A percentile compares a stretch with the other conserved stretches of the same genome.
phyloP scores from a whole-genome alignment of 2,329 filamentous ascomycete species.

The Claviceps paspali region DNA sequence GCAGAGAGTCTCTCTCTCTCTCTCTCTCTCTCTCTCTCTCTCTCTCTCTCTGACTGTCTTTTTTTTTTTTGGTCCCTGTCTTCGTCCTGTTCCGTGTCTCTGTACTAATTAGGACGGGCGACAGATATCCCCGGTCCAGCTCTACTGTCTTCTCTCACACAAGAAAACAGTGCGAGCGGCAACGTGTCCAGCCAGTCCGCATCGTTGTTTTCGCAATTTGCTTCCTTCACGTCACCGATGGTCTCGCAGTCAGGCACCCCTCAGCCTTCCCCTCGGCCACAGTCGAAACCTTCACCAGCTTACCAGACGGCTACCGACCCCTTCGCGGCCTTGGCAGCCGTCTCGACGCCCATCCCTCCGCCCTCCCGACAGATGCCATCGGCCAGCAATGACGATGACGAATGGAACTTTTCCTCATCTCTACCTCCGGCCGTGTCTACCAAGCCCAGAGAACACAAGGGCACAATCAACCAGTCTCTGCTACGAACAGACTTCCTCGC shows the following conservation, averaged over 20 bases:
- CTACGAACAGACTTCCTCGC: constrained; percentile 63
- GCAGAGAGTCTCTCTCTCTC: too few species aligned
- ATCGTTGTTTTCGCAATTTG: constrained; percentile 38
- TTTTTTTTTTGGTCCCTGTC: too few species aligned
- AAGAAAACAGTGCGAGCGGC: constrained; percentile 41
- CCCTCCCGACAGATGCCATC: constrained; percentile 13
- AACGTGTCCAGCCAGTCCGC: constrained; percentile 26
- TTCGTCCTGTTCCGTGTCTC: too few species aligned
- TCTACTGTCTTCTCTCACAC: constrained; percentile 47
- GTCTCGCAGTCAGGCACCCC: constrained; percentile 38
- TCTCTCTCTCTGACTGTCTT: too few species aligned
- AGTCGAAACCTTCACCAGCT: constrained; percentile 29
- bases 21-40: too few species aligned
- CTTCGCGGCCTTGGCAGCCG: constrained; percentile 32
- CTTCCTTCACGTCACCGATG: constrained; percentile 37
- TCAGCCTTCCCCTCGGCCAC: constrained; percentile 31
- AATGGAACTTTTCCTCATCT: constrained; percentile 87
- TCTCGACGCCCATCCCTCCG: constrained; percentile 12
- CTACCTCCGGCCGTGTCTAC: constrained; percentile 45
- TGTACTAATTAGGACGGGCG: too few species aligned
- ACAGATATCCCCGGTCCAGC: constrained; percentile 49
- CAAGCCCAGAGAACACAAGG: constrained; percentile 45
- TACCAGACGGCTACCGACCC: constrained; percentile 30
- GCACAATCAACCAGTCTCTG: constrained; percentile 52
- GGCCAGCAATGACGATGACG: constrained; percentile 64